These are phyloP conservation scores for Talinum fruticosum DNA, from an alignment of 148 eudicot species.

Conservation along the genomic window DNA sequence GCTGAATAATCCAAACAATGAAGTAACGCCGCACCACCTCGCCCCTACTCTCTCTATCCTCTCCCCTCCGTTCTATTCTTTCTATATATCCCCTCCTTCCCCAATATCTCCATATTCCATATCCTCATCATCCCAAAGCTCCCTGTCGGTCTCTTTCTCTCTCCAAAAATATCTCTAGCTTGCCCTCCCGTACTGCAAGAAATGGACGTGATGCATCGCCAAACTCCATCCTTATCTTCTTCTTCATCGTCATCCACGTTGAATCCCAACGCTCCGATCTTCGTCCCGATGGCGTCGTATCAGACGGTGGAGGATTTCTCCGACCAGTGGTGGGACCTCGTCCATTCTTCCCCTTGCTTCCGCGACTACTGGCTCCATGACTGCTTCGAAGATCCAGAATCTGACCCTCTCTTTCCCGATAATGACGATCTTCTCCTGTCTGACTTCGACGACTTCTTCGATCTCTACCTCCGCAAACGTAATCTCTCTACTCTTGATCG, in stretches of 20 bases:
- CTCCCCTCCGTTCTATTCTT: background rate
- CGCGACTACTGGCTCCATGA: conserved; percentile 90
- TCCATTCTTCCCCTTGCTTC: conserved; percentile 71
- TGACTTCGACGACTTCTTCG: conserved; percentile 42
- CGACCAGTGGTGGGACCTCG: conserved; percentile 77
- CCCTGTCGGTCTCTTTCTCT: background rate
- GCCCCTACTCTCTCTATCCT: background rate
- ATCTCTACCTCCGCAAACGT: conserved; percentile 27
- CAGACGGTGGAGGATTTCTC: conserved; percentile 79
- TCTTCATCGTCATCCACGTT: conserved; percentile 34
- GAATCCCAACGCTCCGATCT: conserved; percentile 83
- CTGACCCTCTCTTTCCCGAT: conserved; percentile 19
- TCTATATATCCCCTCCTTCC: conserved; percentile 7
- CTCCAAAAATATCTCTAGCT: background rate
- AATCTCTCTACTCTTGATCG: background rate
- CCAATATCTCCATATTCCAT: background rate
- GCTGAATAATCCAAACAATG: background rate
- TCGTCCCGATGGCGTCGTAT: conserved; percentile 67
- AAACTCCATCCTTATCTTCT: conserved; percentile 23
- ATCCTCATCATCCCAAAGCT: background rate
- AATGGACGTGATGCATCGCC: conserved; percentile 43
- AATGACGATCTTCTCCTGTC: conserved; percentile 30
- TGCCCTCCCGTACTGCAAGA: background rate
- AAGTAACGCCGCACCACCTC: too few species aligned
- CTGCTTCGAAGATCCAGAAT: conserved; percentile 50